A percentile compares a stretch with the other conserved stretches of the same genome.
Evolutionary conservation across 257 asterid genomes (phyloP).

Genomic region (Plectranthus barbatus): DNA sequence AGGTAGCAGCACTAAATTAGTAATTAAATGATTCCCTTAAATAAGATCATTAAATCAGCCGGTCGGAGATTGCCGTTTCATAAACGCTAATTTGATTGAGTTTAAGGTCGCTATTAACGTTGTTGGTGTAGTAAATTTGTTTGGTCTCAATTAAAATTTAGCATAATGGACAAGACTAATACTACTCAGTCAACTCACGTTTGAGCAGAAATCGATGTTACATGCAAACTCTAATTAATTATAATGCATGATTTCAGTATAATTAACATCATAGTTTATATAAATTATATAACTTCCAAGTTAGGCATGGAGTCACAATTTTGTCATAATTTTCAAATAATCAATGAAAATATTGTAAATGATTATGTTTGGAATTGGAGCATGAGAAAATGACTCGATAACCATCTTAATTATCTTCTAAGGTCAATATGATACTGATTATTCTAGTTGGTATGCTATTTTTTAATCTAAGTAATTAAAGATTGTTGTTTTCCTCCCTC

Average conservation of each 20-base stretch:
- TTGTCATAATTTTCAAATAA: neutral
- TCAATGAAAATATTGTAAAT: neutral
- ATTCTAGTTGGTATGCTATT: slow-evolving; percentile 1
- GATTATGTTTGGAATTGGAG: neutral
- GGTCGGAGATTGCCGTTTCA: slow-evolving; percentile 27
- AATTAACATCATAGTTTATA: no score
- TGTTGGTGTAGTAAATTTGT: slow-evolving; percentile 23
- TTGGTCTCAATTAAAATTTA: slow-evolving; percentile 17
- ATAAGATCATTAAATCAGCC: slow-evolving; percentile 27
- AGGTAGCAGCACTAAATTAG: slow-evolving; percentile 9
- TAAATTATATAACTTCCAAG: no score
- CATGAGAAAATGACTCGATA: slow-evolving; percentile 6
- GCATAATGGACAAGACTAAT: slow-evolving; percentile 11
- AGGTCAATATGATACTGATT: slow-evolving; percentile 5
- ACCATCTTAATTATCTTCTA: neutral
- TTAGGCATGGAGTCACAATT: slow-evolving; percentile 8
- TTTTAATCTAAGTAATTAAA: neutral
- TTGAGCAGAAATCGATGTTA: slow-evolving; percentile 12
- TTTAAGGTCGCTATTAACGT: slow-evolving; percentile 18
- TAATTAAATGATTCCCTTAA: slow-evolving; percentile 2
- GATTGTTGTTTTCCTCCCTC: neutral
- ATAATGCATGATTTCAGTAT: no score
- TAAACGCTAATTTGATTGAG: slow-evolving; percentile 12
- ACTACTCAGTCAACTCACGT: slow-evolving; percentile 1
- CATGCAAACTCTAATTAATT: neutral